Evolutionary conservation across 2,329 filamentous ascomycete species (phyloP).

Genomic region (Sphaerostilbella broomeana): DNA sequence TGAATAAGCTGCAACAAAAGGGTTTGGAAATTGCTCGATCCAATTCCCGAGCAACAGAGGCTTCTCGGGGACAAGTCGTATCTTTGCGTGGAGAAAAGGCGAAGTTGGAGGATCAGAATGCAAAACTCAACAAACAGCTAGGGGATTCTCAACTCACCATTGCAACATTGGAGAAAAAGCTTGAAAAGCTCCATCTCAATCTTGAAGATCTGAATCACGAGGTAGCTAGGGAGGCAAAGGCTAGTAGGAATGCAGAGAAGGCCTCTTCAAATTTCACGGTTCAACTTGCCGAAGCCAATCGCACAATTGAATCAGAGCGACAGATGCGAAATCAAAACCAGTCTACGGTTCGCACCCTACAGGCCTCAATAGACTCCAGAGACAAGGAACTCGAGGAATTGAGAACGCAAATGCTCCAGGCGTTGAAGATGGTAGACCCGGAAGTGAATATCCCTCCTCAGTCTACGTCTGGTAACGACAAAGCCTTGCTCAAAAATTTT

Average conservation of each 20-base stretch:
- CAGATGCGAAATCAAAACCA: conserved; percentile 82
- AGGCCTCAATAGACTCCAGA: conserved; percentile 69
- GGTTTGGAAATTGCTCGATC: conserved; percentile 92
- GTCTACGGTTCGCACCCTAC: conserved; percentile 73
- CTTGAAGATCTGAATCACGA: conserved; percentile 92
- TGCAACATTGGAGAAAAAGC: conserved; percentile 83
- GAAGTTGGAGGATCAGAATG: conserved; percentile 75
- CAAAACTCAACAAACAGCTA: conserved; percentile 73
- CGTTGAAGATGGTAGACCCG: conserved; percentile 84
- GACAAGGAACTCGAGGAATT: conserved; percentile 77
- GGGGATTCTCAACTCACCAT: conserved; percentile 79
- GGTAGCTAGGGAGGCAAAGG: conserved; percentile 81
- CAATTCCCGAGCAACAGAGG: conserved; percentile 77
- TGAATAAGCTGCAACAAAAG: conserved; percentile 97
- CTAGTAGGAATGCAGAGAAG: conserved; percentile 84
- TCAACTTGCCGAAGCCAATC: conserved; percentile 82
- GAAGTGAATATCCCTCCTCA: conserved; percentile 59
- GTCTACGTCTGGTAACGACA: conserved; percentile 54
- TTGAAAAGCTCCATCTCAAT: conserved; percentile 82
- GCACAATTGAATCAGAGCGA: conserved; percentile 82
- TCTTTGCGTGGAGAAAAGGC: conserved; percentile 77
- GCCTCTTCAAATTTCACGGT: conserved; percentile 70
- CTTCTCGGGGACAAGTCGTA: conserved; percentile 67
- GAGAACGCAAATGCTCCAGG: conserved; percentile 68
- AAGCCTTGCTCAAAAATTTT: conserved; percentile 65